Evolutionary conservation across 306 rosid genomes (phyloP).

Genomic region (Sophora flavescens): DNA sequence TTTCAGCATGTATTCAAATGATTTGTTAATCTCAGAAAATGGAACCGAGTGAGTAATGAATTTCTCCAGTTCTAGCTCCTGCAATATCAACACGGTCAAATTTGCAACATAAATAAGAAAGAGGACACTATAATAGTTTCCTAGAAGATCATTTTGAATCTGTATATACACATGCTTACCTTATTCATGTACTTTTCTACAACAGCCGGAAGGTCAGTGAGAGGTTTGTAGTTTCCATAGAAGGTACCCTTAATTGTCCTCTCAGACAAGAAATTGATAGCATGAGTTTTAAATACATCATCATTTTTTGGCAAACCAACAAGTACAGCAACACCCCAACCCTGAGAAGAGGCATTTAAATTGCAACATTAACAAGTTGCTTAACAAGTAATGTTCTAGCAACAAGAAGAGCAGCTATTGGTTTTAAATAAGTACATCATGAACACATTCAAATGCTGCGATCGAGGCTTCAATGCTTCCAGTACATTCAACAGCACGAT

Average conservation of each 20-base stretch:
- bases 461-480: conserved; percentile 69
- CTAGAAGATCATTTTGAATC: not conserved
- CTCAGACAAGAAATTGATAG: conserved; percentile 58
- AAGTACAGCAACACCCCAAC: conserved; percentile 76
- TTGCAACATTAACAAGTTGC: not conserved
- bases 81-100: not conserved
- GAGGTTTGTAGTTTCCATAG: conserved; percentile 72
- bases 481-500: conserved; percentile 66
- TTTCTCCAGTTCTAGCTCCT: conserved; percentile 63
- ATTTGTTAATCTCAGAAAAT: conserved; percentile 56
- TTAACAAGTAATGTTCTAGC: not conserved
- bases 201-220: conserved; percentile 58
- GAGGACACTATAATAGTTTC: not conserved
- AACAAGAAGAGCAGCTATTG: not conserved
- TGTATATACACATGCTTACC: not conserved
- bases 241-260: conserved; percentile 75
- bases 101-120: not conserved
- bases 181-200: conserved; percentile 65
- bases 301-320: conserved; percentile 70
- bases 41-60: conserved; percentile 60
- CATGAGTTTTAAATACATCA: conserved; percentile 61
- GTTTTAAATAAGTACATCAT: conserved; percentile 52
- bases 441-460: conserved; percentile 72
- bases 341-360: conserved; percentile 43
- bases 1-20: conserved; percentile 56